These are phyloP conservation scores for Exophiala alcalophila DNA, from an alignment of 2,329 filamentous ascomycete genomes.

Conservation along the genomic window DNA sequence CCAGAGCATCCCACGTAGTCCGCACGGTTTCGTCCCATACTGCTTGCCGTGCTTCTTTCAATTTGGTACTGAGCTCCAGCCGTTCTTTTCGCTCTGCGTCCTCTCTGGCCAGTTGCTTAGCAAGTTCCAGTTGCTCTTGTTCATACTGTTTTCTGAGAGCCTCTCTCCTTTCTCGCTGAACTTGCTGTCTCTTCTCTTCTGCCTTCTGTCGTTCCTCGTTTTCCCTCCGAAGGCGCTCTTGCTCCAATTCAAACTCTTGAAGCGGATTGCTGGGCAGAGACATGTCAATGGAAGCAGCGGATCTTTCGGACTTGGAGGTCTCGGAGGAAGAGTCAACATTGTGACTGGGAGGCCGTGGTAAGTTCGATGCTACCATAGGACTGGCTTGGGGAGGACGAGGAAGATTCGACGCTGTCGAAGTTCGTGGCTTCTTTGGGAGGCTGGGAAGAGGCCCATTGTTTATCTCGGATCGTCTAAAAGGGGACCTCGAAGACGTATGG, in stretches of 20 bases:
- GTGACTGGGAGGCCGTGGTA: not conserved
- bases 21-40: no score
- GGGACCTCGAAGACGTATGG: conserved; percentile 5
- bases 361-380: not conserved
- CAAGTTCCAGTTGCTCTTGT: no score
- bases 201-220: not conserved
- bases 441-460: conserved; percentile 2
- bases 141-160: no score
- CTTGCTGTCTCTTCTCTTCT: not conserved
- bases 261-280: conserved; percentile 6
- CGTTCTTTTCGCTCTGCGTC: no score
- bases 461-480: not conserved
- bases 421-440: conserved; percentile 13
- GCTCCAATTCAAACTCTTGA: not conserved
- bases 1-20: no score
- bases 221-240: conserved; percentile 1
- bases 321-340: not conserved
- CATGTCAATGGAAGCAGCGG: no score
- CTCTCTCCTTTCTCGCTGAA: not conserved
- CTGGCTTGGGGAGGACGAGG: not conserved
- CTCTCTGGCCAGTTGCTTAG: no score
- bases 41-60: no score
- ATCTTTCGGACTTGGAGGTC: no score
- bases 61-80: no score
- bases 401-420: not conserved